phyloP scores from a whole-genome alignment of 768 basidiomycete species.

The Mycena galopus region DNA sequence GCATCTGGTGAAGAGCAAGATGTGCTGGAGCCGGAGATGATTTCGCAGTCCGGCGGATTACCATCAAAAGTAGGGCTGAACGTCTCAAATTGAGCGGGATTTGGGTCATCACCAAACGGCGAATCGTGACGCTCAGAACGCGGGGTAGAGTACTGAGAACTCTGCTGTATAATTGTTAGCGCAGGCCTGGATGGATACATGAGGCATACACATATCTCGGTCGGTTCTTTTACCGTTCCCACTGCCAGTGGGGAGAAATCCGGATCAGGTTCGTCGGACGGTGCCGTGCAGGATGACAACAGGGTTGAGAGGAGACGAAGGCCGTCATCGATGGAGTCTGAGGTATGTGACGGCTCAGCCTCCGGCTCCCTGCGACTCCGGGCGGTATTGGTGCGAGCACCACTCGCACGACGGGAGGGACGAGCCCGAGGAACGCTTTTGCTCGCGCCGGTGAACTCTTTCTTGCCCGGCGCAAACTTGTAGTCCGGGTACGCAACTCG shows the following conservation, averaged over 20 bases:
- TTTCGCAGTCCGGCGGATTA: neutral
- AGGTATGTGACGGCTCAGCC: neutral
- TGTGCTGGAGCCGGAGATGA: neutral
- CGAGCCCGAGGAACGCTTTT: neutral
- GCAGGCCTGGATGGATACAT: neutral
- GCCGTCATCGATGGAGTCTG: neutral
- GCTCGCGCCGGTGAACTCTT: neutral
- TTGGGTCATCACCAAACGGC: too few species aligned
- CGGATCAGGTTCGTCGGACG: neutral
- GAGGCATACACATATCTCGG: neutral
- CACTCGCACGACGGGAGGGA: neutral
- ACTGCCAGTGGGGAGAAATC: neutral
- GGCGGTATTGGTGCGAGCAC: neutral
- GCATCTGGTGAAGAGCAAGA: neutral
- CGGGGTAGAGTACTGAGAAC: neutral
- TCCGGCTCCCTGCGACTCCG: neutral
- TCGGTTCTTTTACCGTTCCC: neutral
- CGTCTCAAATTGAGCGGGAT: constrained; percentile 10
- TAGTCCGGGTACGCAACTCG: constrained; percentile 18
- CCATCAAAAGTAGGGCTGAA: neutral
- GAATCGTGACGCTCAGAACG: constrained; percentile 16
- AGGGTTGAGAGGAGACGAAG: neutral
- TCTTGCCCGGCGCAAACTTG: constrained; percentile 13
- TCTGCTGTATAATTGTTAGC: neutral
- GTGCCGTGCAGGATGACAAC: neutral